phyloP scores from a whole-genome alignment of 768 basidiomycete species.

The Lepiota venenata region DNA sequence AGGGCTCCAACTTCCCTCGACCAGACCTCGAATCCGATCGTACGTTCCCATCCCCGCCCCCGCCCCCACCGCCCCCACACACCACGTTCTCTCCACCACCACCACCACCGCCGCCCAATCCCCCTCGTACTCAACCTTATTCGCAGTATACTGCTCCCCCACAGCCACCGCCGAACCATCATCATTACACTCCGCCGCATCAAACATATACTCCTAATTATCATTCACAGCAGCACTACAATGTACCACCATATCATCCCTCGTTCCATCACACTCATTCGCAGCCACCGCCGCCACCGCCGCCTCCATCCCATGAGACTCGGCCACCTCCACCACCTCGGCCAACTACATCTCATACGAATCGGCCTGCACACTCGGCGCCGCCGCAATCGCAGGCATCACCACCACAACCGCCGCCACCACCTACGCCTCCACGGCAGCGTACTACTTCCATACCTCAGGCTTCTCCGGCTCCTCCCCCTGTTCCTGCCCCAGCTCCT shows the following conservation, averaged over 20 bases:
- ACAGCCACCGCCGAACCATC: constrained; percentile 12
- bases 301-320: constrained; percentile 15
- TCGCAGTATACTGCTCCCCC: constrained; percentile 14
- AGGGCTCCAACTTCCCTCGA: constrained; percentile 46
- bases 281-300: constrained; percentile 13
- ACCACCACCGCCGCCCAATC: no score
- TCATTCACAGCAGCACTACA: constrained; percentile 3
- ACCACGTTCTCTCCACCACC: neutral
- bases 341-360: constrained; percentile 11
- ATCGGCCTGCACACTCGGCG: constrained; percentile 12
- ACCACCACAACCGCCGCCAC: constrained; percentile 19
- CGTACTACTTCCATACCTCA: constrained; percentile 7
- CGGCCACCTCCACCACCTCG: constrained; percentile 12
- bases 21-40: constrained; percentile 58
- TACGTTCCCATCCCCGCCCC: constrained; percentile 23
- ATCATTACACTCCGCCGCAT: constrained; percentile 16
- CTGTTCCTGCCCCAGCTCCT: constrained; percentile 15
- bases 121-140: neutral
- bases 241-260: constrained; percentile 9
- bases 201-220: neutral
- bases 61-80: constrained; percentile 15
- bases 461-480: constrained; percentile 14
- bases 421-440: constrained; percentile 16
- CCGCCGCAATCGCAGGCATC: constrained; percentile 13
- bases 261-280: constrained; percentile 10